Evolutionary conservation across 2,329 filamentous ascomycete species (phyloP).

Genomic region (Fusarium sp.): DNA sequence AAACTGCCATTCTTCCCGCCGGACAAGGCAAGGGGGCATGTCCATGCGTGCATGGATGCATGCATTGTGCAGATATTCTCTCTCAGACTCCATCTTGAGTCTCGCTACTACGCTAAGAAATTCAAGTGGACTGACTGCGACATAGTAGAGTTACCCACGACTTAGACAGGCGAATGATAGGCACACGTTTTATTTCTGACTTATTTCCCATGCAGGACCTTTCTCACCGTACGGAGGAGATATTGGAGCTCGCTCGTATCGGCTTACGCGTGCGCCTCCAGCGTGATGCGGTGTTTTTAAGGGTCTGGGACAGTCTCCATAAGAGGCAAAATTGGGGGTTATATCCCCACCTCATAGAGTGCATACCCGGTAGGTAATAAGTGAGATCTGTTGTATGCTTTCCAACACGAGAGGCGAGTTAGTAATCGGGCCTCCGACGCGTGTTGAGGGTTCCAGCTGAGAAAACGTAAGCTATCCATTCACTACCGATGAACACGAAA

Average conservation of each 20-base stretch:
- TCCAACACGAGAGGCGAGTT: not conserved
- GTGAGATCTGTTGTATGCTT: not conserved
- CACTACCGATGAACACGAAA: not conserved
- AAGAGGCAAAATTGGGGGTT: conserved; percentile 9
- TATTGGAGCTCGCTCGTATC: conserved; percentile 32
- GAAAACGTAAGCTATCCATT: not conserved
- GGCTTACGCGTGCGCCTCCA: conserved; percentile 38
- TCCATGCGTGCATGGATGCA: not conserved
- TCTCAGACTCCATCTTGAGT: not conserved
- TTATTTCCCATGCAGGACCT: not conserved
- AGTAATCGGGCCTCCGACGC: conserved; percentile 2
- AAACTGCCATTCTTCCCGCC: not conserved
- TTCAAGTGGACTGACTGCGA: conserved; percentile 11
- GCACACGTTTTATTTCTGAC: not conserved
- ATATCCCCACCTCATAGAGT: not conserved
- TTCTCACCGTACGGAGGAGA: not conserved
- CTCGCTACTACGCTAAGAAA: not conserved
- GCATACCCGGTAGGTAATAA: not conserved
- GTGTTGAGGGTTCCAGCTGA: not conserved
- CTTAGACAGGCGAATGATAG: not conserved
- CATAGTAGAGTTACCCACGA: not conserved
- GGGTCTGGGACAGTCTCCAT: not conserved
- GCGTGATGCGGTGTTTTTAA: conserved; percentile 7
- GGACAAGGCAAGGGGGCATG: not conserved
- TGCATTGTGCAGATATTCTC: not conserved